These are phyloP conservation scores for Cladochytrium replicatum DNA, from an alignment of 192 early-diverging fungal genomes.

Conservation along the genomic window DNA sequence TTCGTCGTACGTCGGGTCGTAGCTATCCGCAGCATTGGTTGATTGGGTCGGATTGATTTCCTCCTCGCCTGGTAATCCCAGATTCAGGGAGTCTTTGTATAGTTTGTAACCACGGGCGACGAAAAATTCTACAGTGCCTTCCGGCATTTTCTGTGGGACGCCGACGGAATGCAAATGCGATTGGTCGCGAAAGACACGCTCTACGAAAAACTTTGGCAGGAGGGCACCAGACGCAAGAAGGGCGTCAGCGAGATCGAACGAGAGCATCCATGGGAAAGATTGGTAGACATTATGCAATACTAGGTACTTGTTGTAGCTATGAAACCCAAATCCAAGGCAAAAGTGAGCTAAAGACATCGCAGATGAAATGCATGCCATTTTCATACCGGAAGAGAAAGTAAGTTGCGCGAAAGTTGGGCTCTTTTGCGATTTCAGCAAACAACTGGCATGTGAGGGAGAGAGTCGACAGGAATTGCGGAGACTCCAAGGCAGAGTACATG, in stretches of 20 bases:
- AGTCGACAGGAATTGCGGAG: no score
- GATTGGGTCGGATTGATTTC: no score
- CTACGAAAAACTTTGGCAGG: neutral
- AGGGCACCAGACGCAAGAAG: neutral
- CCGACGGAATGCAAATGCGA: neutral
- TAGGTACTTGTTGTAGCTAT: neutral
- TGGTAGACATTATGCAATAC: neutral
- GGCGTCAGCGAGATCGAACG: neutral
- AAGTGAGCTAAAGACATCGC: no score
- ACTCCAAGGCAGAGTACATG: no score
- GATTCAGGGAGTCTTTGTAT: neutral
- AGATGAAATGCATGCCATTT: no score
- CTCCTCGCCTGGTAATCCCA: neutral
- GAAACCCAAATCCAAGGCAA: neutral
- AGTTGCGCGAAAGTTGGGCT: no score
- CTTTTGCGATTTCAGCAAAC: no score
- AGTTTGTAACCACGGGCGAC: neutral
- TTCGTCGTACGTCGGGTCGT: no score
- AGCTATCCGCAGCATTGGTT: no score
- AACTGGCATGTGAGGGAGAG: no score
- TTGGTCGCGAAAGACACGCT: neutral
- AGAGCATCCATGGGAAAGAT: conserved; percentile 1
- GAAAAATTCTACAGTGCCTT: neutral
- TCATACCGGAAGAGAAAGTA: no score
- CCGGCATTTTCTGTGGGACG: neutral